phyloP scores from a whole-genome alignment of 306 rosid species.

The Pachyrhizus erosus region DNA sequence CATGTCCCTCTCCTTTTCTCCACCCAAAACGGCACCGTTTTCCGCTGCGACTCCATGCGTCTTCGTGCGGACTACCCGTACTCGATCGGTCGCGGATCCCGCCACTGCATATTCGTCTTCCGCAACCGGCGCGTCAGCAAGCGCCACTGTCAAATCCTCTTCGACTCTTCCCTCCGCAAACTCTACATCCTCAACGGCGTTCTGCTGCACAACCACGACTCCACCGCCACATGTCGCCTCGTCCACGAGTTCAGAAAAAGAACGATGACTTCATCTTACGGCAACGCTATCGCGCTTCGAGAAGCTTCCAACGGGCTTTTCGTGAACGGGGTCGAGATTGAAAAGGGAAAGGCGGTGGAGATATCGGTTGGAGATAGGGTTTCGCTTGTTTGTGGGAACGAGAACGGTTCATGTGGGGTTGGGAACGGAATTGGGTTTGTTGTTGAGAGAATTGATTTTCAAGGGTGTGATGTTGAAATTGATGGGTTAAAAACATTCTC shows the following conservation, averaged over 20 bases:
- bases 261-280: background rate
- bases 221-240: background rate
- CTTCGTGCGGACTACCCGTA: conserved; percentile 57
- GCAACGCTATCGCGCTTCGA: conserved; percentile 2
- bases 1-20: conserved; percentile 53
- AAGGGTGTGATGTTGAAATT: conserved; percentile 37
- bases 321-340: conserved; percentile 62
- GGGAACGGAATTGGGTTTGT: conserved; percentile 59
- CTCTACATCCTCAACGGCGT: conserved; percentile 58
- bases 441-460: conserved; percentile 49
- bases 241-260: conserved; percentile 55
- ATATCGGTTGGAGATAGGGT: conserved; percentile 65
- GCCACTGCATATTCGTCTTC: conserved; percentile 56
- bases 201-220: background rate
- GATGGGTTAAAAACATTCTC: conserved; percentile 36
- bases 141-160: conserved; percentile 69
- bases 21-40: conserved; percentile 35
- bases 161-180: conserved; percentile 59
- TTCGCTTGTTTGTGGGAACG: conserved; percentile 56
- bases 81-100: conserved; percentile 61
- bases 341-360: conserved; percentile 55
- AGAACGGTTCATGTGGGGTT: conserved; percentile 39
- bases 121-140: conserved; percentile 67
- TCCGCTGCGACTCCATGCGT: conserved; percentile 38
- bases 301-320: conserved; percentile 71